A percentile compares a stretch with the other conserved stretches of the same genome.
phyloP scores from a whole-genome alignment of 345 rosid species.

The Camelina neglecta region DNA sequence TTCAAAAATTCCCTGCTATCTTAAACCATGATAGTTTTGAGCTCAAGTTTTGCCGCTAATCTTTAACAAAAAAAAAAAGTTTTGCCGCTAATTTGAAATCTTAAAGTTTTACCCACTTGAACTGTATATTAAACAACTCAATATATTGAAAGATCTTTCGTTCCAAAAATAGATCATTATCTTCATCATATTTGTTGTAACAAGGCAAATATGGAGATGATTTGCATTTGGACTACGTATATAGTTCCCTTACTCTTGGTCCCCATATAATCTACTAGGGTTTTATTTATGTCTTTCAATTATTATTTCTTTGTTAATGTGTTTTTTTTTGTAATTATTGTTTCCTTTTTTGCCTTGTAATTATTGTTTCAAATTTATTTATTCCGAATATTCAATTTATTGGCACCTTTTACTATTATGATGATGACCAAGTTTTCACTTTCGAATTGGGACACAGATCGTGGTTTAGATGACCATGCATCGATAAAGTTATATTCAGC shows the following conservation, averaged over 20 bases:
- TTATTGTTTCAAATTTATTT: slow-evolving; percentile 1
- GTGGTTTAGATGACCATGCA: slow-evolving; percentile 37
- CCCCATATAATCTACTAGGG: not conserved
- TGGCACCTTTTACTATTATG: slow-evolving; percentile 33
- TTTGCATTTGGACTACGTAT: not conserved
- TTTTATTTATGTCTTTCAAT: no score
- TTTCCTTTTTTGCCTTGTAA: not conserved
- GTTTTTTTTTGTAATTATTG: not conserved
- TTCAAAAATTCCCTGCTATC: not conserved
- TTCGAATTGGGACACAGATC: slow-evolving; percentile 40
- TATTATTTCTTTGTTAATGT: not conserved
- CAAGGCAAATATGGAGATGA: not conserved
- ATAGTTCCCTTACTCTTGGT: not conserved
- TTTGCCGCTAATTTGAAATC: not conserved
- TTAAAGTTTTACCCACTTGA: not conserved
- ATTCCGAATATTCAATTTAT: not conserved
- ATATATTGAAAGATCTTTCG: not conserved
- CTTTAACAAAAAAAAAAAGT: not conserved
- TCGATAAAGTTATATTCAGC: slow-evolving; percentile 35
- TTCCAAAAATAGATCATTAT: not conserved
- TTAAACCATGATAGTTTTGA: not conserved
- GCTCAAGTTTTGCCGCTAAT: not conserved
- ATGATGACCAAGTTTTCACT: slow-evolving; percentile 42
- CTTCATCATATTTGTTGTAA: not conserved
- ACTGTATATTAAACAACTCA: not conserved